phyloP scores from a whole-genome alignment of 2,329 filamentous ascomycete species.

The Helotiales sp. region DNA sequence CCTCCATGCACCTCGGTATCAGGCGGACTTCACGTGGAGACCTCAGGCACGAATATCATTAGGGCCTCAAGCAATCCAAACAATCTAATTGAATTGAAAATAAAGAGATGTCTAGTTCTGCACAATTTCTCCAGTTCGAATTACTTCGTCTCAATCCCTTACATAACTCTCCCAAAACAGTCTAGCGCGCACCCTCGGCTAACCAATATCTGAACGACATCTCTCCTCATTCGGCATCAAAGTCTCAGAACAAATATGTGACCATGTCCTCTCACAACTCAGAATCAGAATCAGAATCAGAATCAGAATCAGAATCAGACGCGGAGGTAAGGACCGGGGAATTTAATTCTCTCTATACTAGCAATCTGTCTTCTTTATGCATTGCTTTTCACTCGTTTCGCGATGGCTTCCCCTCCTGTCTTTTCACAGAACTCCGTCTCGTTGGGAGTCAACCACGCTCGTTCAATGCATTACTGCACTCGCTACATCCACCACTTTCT shows the following conservation, averaged over 20 bases:
- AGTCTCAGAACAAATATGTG: slow-evolving; percentile 12
- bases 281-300: slow-evolving; percentile 14
- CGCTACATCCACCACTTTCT: background rate
- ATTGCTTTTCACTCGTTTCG: background rate
- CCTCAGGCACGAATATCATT: background rate
- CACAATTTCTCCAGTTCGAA: too few species aligned
- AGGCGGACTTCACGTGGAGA: background rate
- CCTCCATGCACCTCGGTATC: background rate
- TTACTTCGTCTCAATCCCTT: background rate
- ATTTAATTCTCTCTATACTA: background rate
- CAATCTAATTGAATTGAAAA: background rate
- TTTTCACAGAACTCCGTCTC: background rate
- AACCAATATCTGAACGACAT: background rate
- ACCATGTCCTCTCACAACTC: slow-evolving; percentile 12
- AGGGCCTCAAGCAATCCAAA: too few species aligned
- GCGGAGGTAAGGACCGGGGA: slow-evolving; percentile 3
- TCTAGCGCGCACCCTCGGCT: background rate
- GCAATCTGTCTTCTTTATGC: slow-evolving; percentile 8
- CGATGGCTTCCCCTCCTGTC: background rate
- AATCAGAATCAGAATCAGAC: slow-evolving; percentile 13
- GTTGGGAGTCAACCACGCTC: slow-evolving; percentile 3
- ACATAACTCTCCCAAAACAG: background rate
- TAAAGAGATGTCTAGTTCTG: background rate
- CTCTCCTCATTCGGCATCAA: background rate
- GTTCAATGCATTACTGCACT: background rate